A percentile compares a stretch with the other conserved stretches of the same genome.
Conservation (phyloP, 257 asterid genomes). For the Rauvolfia tetraphylla region DNA sequence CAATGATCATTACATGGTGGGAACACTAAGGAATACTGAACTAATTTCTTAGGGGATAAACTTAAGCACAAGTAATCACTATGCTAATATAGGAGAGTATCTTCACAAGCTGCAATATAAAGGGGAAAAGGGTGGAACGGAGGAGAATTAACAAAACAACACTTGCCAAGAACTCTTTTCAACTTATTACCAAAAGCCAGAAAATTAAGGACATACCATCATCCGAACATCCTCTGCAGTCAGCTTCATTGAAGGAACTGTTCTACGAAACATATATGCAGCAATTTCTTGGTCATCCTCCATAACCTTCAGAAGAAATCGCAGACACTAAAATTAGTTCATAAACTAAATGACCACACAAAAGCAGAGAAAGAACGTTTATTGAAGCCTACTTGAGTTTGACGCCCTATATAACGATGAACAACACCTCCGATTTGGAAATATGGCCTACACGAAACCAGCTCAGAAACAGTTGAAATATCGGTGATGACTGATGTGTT, state of each 20-base stretch:
- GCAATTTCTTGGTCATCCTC: slow-evolving; percentile 97
- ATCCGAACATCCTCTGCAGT: slow-evolving; percentile 86
- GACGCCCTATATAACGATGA: slow-evolving; percentile 97
- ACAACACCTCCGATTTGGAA: slow-evolving; percentile 97
- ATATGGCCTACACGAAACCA: slow-evolving; percentile 79
- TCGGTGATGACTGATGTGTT: slow-evolving; percentile 59
- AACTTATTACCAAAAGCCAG: neutral
- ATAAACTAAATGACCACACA: neutral
- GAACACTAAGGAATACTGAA: neutral
- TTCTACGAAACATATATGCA: slow-evolving; percentile 98
- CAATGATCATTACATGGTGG: neutral
- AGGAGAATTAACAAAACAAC: neutral
- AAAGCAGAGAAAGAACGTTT: slow-evolving; percentile 2
- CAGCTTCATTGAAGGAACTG: slow-evolving; percentile 86
- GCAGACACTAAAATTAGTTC: slow-evolving; percentile 15
- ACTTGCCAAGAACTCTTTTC: neutral
- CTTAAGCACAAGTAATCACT: neutral
- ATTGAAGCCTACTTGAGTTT: slow-evolving; percentile 67
- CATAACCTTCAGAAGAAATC: slow-evolving; percentile 67
- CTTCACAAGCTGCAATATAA: neutral
- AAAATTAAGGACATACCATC: slow-evolving; percentile 57
- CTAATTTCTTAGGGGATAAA: neutral
- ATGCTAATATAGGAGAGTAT: neutral
- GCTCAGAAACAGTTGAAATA: slow-evolving; percentile 75
- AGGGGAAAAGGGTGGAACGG: neutral